Evolutionary conservation across 345 rosid genomes (phyloP).

Genomic region (Moricandia moricandioides): DNA sequence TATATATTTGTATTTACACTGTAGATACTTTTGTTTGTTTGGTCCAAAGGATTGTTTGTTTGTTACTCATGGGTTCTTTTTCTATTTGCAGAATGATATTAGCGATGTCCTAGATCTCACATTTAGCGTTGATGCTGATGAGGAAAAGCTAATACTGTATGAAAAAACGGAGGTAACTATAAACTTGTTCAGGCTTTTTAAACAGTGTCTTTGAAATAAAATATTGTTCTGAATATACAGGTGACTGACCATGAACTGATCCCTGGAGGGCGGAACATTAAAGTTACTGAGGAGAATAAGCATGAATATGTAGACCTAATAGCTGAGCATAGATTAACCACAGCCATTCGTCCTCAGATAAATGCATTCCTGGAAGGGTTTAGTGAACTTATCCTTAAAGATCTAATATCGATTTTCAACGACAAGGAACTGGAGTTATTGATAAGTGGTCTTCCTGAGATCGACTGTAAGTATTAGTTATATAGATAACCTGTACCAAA

Average conservation of each 20-base stretch:
- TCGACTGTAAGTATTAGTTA: constrained; percentile 61
- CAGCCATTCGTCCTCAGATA: constrained; percentile 97
- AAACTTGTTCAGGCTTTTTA: neutral
- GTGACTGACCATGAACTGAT: constrained; percentile 92
- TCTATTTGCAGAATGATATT: constrained; percentile 71
- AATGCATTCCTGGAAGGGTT: constrained; percentile 91
- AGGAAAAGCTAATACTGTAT: constrained; percentile 85
- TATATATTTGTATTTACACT: neutral
- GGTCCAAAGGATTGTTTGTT: too few relatives aligned
- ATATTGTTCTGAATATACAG: constrained; percentile 43
- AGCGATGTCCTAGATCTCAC: constrained; percentile 82
- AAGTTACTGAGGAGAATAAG: constrained; percentile 95
- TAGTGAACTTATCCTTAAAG: constrained; percentile 68
- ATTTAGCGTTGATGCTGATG: constrained; percentile 96
- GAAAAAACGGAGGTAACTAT: constrained; percentile 66
- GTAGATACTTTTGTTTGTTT: neutral
- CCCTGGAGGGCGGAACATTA: constrained; percentile 83
- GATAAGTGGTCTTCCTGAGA: constrained; percentile 96
- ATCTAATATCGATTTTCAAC: constrained; percentile 78
- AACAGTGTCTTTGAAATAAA: neutral
- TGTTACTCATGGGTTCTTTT: constrained; percentile 14
- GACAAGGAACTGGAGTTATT: constrained; percentile 93
- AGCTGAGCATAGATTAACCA: constrained; percentile 87
- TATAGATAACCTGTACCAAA: neutral
- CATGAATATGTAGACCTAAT: constrained; percentile 89